phyloP scores from a whole-genome alignment of 1,284 basidiomycete species.

The Gymnopus androsaceus region DNA sequence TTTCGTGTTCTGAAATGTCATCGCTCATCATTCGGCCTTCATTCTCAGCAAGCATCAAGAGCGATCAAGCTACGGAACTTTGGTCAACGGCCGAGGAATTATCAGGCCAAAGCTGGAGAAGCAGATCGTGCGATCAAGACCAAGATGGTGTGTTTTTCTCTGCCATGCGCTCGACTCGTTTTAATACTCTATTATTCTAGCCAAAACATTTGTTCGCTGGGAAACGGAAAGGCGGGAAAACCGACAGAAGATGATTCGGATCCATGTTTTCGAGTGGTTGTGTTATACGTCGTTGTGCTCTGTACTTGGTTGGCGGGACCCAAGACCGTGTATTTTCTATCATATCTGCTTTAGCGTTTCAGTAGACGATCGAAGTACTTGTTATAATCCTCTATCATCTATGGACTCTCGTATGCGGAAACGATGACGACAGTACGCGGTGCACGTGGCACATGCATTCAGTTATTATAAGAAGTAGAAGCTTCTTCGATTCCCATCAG shows the following conservation, averaged over 20 bases:
- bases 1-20: background rate
- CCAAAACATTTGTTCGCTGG: constrained; percentile 87
- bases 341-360: too few relatives aligned
- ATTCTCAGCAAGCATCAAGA: constrained; percentile 72
- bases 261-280: too few relatives aligned
- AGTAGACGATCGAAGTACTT: too few relatives aligned
- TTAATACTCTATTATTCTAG: constrained; percentile 36
- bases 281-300: background rate
- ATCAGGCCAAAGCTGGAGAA: constrained; percentile 88
- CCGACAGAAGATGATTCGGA: constrained; percentile 65
- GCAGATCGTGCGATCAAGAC: constrained; percentile 78
- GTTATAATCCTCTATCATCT: too few relatives aligned
- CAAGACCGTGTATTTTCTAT: too few relatives aligned
- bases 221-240: constrained; percentile 88
- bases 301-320: background rate
- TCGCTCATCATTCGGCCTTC: constrained; percentile 14
- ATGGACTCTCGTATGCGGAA: too few relatives aligned
- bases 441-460: too few relatives aligned
- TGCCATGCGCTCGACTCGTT: constrained; percentile 15
- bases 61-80: constrained; percentile 82
- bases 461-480: too few relatives aligned
- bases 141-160: constrained; percentile 68
- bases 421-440: too few relatives aligned
- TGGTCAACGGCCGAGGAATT: constrained; percentile 83
- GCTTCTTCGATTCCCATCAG: too few relatives aligned